phyloP scores from a whole-genome alignment of 257 asterid species.

The Lavandula angustifolia region DNA sequence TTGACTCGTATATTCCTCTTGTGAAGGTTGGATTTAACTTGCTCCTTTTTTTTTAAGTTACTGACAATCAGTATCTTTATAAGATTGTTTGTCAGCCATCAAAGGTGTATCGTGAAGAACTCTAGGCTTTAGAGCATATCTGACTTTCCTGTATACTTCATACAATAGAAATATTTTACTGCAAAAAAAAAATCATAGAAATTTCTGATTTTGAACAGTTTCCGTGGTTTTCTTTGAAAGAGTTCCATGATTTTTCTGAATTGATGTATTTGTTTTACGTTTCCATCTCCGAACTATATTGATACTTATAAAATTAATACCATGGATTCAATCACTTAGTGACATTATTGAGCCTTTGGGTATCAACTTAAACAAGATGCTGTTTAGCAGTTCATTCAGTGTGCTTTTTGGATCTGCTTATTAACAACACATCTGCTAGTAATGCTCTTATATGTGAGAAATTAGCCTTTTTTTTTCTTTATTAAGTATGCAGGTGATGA shows the following conservation, averaged over 20 bases:
- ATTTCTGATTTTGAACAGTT: not conserved
- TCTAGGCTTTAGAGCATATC: not conserved
- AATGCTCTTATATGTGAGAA: constrained; percentile 19
- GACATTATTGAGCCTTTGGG: not conserved
- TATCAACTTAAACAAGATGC: constrained; percentile 11
- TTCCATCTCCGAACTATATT: not conserved
- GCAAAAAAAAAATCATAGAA: not conserved
- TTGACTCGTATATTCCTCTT: constrained; percentile 78
- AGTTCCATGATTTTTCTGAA: not conserved
- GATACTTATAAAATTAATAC: not conserved
- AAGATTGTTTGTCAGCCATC: not conserved
- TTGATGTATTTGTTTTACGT: not conserved
- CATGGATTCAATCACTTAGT: constrained; percentile 11
- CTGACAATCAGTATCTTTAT: not conserved
- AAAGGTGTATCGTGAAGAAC: not conserved
- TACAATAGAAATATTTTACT: not conserved
- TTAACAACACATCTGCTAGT: constrained; percentile 6
- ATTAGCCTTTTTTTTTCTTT: constrained; percentile 21
- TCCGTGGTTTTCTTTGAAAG: not conserved
- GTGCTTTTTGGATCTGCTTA: constrained; percentile 3
- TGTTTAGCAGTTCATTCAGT: not conserved
- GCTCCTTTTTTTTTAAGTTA: constrained; percentile 9
- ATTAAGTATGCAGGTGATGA: constrained; percentile 5
- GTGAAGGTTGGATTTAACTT: constrained; percentile 61
- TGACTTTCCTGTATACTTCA: not conserved